These are phyloP conservation scores for Fomitopsis serialis DNA, from an alignment of 768 basidiomycete species.

Conservation along the genomic window DNA sequence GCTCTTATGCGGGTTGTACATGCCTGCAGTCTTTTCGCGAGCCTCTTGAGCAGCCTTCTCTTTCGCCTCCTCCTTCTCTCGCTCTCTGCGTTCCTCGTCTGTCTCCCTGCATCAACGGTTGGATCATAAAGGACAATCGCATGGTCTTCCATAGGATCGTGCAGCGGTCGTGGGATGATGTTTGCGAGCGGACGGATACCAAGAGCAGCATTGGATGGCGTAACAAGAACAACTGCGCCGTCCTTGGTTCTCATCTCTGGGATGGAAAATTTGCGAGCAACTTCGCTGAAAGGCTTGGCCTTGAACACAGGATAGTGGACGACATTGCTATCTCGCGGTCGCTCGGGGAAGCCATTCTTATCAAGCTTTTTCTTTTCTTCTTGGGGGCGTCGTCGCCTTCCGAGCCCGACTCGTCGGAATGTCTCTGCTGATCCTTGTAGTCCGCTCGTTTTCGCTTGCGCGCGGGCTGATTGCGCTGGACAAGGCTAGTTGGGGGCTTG, in stretches of 20 bases:
- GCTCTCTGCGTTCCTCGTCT: constrained; percentile 73
- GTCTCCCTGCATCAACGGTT: constrained; percentile 89
- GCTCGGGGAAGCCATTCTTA: constrained; percentile 51
- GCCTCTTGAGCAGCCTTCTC: constrained; percentile 59
- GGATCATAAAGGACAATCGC: constrained; percentile 97
- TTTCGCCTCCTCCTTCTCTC: constrained; percentile 70
- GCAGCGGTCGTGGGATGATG: constrained; percentile 85
- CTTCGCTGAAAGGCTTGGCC: constrained; percentile 68
- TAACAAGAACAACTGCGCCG: constrained; percentile 52
- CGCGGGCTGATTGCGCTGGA: constrained; percentile 55
- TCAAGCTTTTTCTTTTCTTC: constrained; percentile 65
- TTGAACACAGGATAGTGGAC: constrained; percentile 76
- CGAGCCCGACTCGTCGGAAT: constrained; percentile 47
- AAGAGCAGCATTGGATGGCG: constrained; percentile 66
- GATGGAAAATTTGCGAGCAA: constrained; percentile 69
- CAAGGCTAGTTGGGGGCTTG: constrained; percentile 57
- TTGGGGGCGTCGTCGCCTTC: constrained; percentile 46
- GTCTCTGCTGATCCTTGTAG: constrained; percentile 65
- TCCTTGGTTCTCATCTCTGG: constrained; percentile 74
- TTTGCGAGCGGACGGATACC: constrained; percentile 80
- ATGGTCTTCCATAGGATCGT: constrained; percentile 97
- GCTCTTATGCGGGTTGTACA: constrained; percentile 91
- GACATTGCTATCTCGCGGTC: constrained; percentile 52
- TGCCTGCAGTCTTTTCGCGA: constrained; percentile 60
- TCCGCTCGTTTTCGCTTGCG: constrained; percentile 87